Evolutionary conservation across 805 yeast genomes (phyloP), one percentile per base, ranked within the genome.

Genomic region (Candida nanaspora): DNA sequence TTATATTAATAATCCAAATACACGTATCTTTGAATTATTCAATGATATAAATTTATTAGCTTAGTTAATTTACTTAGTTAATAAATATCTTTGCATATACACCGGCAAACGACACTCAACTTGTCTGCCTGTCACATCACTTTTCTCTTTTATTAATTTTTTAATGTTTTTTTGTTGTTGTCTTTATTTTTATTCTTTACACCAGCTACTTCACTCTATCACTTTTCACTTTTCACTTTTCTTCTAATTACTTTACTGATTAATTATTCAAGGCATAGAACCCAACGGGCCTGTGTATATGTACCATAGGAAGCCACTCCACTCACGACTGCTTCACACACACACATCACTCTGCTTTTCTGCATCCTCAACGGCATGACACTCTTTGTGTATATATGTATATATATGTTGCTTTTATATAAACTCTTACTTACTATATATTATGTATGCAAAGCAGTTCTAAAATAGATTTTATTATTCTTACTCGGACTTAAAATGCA

Each of bases 11-110:
- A 38, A 64, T 44, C 74, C 76, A 39, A 72, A 77, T 47, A 70
- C 72, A 35, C 70, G 74, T 44, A 80, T 83, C 47, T 81, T 80
- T 58, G 50, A 62, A 10, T 61, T 82, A 44, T 72, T 83, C 48
- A 59, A 69, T 32, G 68, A 57, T 23, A 47, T 62, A 9, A 9
- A 20, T 14, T 22, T 20, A 33, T 33, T 23, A 15, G 15, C 11
- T 33, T 33, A 15, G 10, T 3, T 23, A 21, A 21, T 5, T 14
- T 18, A 14, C n/a, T 33, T 21, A 14, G 20, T 21, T 22, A 23
- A 15, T 15, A 6, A 15, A 34, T 20, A 14, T 14, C 11, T 28
- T 20, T 23, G 33, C 38, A 36, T 28, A 36, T 28, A 36, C 33
- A 28, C 27, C 5, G 33, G 33, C 33, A 28, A 34, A 23, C 22